These are phyloP conservation scores for Suhomyces coccinellae DNA, from an alignment of 1,139 yeast species.

Conservation along the genomic window DNA sequence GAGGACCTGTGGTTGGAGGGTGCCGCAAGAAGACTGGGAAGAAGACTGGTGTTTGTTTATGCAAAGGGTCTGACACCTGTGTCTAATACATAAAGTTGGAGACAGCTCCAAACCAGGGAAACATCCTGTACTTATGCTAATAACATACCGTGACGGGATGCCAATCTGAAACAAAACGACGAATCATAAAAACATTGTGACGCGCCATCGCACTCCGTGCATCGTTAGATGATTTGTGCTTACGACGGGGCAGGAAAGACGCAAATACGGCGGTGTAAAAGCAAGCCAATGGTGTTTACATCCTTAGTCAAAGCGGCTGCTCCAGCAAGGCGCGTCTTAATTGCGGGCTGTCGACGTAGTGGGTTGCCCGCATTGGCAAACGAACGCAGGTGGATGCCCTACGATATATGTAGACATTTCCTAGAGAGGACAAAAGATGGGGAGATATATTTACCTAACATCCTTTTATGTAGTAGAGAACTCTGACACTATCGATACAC, in stretches of 20 bases:
- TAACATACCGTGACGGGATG: conserved; percentile 1
- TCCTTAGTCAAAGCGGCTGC: too few relatives aligned
- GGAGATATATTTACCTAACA: neutral
- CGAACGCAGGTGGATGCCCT: neutral
- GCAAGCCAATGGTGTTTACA: too few relatives aligned
- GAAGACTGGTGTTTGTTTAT: too few relatives aligned
- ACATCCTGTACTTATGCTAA: neutral
- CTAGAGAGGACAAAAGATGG: neutral
- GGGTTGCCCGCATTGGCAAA: neutral
- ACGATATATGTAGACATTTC: neutral
- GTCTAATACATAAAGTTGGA: neutral
- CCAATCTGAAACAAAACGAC: neutral
- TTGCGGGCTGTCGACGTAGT: neutral
- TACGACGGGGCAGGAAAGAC: neutral
- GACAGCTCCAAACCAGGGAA: neutral
- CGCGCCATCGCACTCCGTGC: conserved; percentile 1
- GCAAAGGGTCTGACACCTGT: too few relatives aligned
- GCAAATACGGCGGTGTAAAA: too few relatives aligned
- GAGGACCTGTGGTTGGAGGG: neutral
- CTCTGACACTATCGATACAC: neutral
- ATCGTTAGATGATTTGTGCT: neutral
- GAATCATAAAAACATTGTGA: neutral
- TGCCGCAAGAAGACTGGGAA: neutral
- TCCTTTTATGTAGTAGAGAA: neutral
- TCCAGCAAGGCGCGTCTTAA: neutral